These are phyloP conservation scores for Collybia nuda DNA, from an alignment of 768 basidiomycete species.

Conservation along the genomic window DNA sequence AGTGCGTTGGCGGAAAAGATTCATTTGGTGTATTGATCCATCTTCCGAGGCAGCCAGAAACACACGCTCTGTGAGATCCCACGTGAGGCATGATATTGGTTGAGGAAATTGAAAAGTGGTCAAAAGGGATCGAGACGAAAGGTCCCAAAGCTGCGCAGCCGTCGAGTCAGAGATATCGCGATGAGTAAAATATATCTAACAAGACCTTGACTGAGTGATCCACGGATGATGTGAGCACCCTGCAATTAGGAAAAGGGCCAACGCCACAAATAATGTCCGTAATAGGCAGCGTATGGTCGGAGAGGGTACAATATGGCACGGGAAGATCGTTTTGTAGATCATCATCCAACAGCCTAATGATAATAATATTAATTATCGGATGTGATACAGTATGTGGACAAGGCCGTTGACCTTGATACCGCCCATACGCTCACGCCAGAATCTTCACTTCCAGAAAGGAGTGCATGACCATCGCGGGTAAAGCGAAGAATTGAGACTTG, in stretches of 20 bases:
- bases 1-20: slow-evolving; percentile 68
- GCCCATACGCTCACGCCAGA: slow-evolving; percentile 90
- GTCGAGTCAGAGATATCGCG: slow-evolving; percentile 8
- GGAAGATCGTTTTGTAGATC: slow-evolving; percentile 73
- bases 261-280: slow-evolving; percentile 80
- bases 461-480: slow-evolving; percentile 73
- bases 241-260: slow-evolving; percentile 75
- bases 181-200: not conserved
- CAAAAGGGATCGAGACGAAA: slow-evolving; percentile 70
- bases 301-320: slow-evolving; percentile 73
- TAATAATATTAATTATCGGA: not conserved
- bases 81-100: slow-evolving; percentile 65
- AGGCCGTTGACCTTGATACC: slow-evolving; percentile 66
- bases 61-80: slow-evolving; percentile 83
- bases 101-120: slow-evolving; percentile 88
- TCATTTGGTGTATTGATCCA: slow-evolving; percentile 77
- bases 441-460: slow-evolving; percentile 90
- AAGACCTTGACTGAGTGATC: slow-evolving; percentile 91
- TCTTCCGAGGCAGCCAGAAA: slow-evolving; percentile 84
- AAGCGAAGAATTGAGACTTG: slow-evolving; percentile 81
- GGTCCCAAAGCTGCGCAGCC: slow-evolving; percentile 70
- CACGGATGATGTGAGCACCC: slow-evolving; percentile 76
- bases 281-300: slow-evolving; percentile 91
- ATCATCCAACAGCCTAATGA: slow-evolving; percentile 70
- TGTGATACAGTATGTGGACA: slow-evolving; percentile 3